Evolutionary conservation across 805 yeast species (phyloP), one percentile per base, ranked within the genome.

Genomic region (Candida michaelii): DNA sequence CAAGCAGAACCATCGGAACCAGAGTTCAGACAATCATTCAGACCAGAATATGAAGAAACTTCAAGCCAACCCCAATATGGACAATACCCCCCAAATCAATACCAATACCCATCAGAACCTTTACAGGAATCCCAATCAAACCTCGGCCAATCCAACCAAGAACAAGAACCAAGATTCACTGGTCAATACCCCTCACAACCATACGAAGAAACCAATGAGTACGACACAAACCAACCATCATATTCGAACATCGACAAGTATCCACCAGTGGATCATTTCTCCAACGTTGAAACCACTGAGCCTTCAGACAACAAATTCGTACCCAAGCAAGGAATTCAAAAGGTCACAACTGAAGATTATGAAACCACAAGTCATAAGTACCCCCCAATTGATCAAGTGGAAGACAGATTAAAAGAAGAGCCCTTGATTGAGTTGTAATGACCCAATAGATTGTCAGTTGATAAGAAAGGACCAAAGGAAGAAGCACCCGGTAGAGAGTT

Each of bases 391-490:
- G 51, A 45, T 17, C 36, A 43, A 19, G 40, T 49, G 5, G 43
- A 47, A n/a, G 29, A 21, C 23, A 17, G 21, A 29, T 15, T 34
- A 34, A 34, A 14, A 4, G 50, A 54, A 11, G 73, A 66, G 47
- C 73, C 73, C 6, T 60, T 70, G 41, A 70, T 70, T 42, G 75
- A 70, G 46, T 49, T 70, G 31, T 68, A 53, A 40, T 7, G n/a
- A n/a, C n/a, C n/a, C n/a, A n/a, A n/a, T n/a, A n/a, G n/a, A n/a
- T n/a, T n/a, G n/a, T n/a, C n/a, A n/a, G n/a, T n/a, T n/a, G n/a
- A n/a, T n/a, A n/a, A n/a, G n/a, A n/a, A n/a, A 23, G 25, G 25
- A 23, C 25, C 25, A 23, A 23, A 7, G 25, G 25, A 23, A n/a
- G n/a, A n/a, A n/a, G n/a, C n/a, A n/a, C n/a, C n/a, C n/a, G n/a